Evolutionary conservation across 2,329 filamentous ascomycete genomes (phyloP).

Genomic region (Sclerotinia trifoliorum): DNA sequence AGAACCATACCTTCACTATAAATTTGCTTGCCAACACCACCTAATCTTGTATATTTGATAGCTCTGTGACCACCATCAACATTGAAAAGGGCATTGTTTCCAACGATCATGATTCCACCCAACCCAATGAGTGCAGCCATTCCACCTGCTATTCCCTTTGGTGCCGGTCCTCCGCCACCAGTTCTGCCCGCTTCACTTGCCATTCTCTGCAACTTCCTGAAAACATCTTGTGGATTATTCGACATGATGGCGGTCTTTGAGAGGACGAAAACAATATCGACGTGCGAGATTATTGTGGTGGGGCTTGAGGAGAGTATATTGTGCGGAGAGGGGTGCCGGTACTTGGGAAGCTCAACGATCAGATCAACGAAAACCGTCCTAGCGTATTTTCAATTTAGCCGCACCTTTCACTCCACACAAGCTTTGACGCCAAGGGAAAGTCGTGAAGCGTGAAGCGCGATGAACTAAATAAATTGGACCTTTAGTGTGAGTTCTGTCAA

Average conservation of each 20-base stretch:
- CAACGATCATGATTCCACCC: conserved; percentile 52
- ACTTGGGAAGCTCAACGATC: conserved; percentile 15
- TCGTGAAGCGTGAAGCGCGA: conserved; percentile 20
- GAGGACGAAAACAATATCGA: background rate
- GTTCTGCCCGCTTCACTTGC: conserved; percentile 54
- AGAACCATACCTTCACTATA: conserved; percentile 75
- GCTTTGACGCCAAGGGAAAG: conserved; percentile 20
- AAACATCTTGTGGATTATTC: conserved; percentile 62
- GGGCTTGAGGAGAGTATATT: background rate
- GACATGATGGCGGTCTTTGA: conserved; percentile 34
- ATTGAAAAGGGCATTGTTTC: conserved; percentile 64
- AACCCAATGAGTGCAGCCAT: conserved; percentile 54
- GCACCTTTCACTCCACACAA: conserved; percentile 20
- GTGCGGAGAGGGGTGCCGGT: background rate
- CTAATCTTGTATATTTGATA: conserved; percentile 94
- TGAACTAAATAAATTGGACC: background rate
- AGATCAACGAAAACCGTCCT: conserved; percentile 20
- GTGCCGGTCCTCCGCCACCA: conserved; percentile 45
- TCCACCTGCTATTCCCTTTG: conserved; percentile 54
- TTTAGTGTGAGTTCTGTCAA: background rate
- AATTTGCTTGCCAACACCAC: conserved; percentile 93
- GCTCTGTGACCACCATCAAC: conserved; percentile 98
- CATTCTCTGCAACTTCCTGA: conserved; percentile 59
- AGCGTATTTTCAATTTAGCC: conserved; percentile 22
- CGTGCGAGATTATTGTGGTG: conserved; percentile 11